Percentiles rank a stretch among this genome's conserved stretches.
Conservation (phyloP, 75 land plant genomes). For the Isoetes taiwanensis region DNA sequence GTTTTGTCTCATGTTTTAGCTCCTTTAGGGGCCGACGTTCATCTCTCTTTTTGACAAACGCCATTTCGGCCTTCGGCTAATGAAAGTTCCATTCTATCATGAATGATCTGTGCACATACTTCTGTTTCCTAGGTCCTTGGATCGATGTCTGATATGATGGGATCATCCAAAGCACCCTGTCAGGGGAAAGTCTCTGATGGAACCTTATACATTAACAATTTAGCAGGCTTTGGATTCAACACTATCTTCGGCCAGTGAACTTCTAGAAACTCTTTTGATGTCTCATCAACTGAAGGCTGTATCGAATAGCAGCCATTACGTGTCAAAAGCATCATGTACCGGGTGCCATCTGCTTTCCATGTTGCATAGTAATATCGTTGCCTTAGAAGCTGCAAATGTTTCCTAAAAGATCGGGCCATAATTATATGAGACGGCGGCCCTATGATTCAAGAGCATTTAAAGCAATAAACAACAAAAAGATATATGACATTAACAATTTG, state of each 20-base stretch:
- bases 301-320: slow-evolving; percentile 77
- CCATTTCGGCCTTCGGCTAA: slow-evolving; percentile 73
- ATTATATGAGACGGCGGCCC: no score
- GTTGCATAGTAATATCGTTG: slow-evolving; percentile 98
- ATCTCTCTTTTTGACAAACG: slow-evolving; percentile 76
- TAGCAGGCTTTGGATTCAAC: slow-evolving; percentile 52
- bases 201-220: slow-evolving; percentile 14
- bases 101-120: no score
- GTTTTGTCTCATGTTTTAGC: slow-evolving; percentile 89
- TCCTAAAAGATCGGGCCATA: no score
- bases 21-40: slow-evolving; percentile 78
- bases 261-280: slow-evolving; percentile 35
- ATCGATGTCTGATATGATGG: slow-evolving; percentile 50
- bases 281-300: slow-evolving; percentile 70
- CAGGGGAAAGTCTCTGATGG: slow-evolving; percentile 54
- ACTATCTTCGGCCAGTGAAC: slow-evolving; percentile 65
- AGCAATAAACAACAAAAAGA: no score
- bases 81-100: no score
- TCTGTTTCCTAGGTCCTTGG: slow-evolving; percentile 55
- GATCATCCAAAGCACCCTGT: slow-evolving; percentile 37
- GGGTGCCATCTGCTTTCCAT: slow-evolving; percentile 99
- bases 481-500: no score
- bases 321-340: slow-evolving; percentile 95
- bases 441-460: no score
- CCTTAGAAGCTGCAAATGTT: slow-evolving; percentile 60